Evolutionary conservation across 1,284 basidiomycete genomes (phyloP).

Genomic region (Puccinia triticina): DNA sequence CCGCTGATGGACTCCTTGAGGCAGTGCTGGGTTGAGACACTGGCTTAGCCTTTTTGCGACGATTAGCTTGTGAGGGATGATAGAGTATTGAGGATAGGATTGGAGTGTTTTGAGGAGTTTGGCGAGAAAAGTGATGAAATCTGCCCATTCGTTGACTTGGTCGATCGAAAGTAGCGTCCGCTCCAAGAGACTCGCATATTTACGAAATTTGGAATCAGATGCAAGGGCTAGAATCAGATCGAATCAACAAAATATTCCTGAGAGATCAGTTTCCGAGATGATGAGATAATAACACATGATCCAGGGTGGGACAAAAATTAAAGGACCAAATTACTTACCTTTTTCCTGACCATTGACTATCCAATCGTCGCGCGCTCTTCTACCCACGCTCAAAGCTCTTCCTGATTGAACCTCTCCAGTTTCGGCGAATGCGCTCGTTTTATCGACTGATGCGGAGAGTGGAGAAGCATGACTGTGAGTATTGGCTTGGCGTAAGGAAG

Average conservation of each 20-base stretch:
- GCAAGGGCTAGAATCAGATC: slow-evolving; percentile 54
- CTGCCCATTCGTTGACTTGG: slow-evolving; percentile 97
- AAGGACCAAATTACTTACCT: slow-evolving; percentile 29
- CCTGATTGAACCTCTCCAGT: slow-evolving; percentile 45
- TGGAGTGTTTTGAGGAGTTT: slow-evolving; percentile 95
- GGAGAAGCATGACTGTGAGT: slow-evolving; percentile 33
- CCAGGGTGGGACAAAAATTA: background rate
- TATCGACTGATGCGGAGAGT: slow-evolving; percentile 47
- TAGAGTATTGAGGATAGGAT: slow-evolving; percentile 84
- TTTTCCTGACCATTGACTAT: slow-evolving; percentile 50
- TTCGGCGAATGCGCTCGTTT: slow-evolving; percentile 50
- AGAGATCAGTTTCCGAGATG: background rate
- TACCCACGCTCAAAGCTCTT: slow-evolving; percentile 44
- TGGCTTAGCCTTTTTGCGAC: slow-evolving; percentile 94
- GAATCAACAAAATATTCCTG: background rate
- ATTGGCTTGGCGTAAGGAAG: slow-evolving; percentile 37
- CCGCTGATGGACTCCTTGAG: slow-evolving; percentile 93
- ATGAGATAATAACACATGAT: background rate
- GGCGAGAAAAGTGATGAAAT: slow-evolving; percentile 96
- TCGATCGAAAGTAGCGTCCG: slow-evolving; percentile 90
- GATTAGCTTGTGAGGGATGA: slow-evolving; percentile 91
- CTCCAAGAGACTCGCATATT: slow-evolving; percentile 88
- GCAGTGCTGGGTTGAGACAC: slow-evolving; percentile 93
- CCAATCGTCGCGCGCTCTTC: slow-evolving; percentile 51
- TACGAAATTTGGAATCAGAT: slow-evolving; percentile 89